phyloP scores from a whole-genome alignment of 495 filamentous ascomycete genomes.

The Talaromyces adpressus region DNA sequence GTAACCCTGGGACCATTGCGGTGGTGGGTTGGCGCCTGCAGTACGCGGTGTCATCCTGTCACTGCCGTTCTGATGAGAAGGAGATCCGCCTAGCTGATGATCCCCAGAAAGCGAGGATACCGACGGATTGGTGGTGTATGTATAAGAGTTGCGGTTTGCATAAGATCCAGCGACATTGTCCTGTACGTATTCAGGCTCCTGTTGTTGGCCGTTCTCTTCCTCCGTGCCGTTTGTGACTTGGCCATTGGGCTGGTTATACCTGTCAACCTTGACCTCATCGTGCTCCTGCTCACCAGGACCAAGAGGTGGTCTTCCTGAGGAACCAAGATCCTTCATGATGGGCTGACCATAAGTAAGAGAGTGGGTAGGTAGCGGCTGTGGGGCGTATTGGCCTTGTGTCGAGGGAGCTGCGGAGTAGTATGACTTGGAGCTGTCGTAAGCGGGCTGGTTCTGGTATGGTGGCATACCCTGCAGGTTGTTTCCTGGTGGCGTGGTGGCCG shows the following conservation, averaged over 20 bases:
- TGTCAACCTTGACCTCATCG: slow-evolving; percentile 62
- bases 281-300: slow-evolving; percentile 52
- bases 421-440: slow-evolving; percentile 70
- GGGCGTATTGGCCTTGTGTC: slow-evolving; percentile 62
- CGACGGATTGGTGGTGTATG: slow-evolving; percentile 59
- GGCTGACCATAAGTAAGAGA: slow-evolving; percentile 64
- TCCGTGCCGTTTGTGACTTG: slow-evolving; percentile 45
- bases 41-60: slow-evolving; percentile 85
- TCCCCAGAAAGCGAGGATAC: slow-evolving; percentile 63
- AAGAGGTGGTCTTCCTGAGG: slow-evolving; percentile 55
- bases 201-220: slow-evolving; percentile 69
- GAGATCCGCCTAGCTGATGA: slow-evolving; percentile 82
- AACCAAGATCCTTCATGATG: slow-evolving; percentile 92
- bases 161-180: slow-evolving; percentile 57
- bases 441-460: slow-evolving; percentile 60
- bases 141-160: slow-evolving; percentile 63
- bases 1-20: slow-evolving; percentile 74
- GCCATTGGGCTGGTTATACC: slow-evolving; percentile 51
- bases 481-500: slow-evolving; percentile 88
- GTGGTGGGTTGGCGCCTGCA: slow-evolving; percentile 51
- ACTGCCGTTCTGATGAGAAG: slow-evolving; percentile 75
- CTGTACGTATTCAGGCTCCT: slow-evolving; percentile 78
- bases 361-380: slow-evolving; percentile 54
- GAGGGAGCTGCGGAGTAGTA: slow-evolving; percentile 73
- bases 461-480: slow-evolving; percentile 70